Evolutionary conservation across 768 basidiomycete species (phyloP), one percentile per base, ranked within the genome.

Genomic region (Leccinellum rugosiceps): DNA sequence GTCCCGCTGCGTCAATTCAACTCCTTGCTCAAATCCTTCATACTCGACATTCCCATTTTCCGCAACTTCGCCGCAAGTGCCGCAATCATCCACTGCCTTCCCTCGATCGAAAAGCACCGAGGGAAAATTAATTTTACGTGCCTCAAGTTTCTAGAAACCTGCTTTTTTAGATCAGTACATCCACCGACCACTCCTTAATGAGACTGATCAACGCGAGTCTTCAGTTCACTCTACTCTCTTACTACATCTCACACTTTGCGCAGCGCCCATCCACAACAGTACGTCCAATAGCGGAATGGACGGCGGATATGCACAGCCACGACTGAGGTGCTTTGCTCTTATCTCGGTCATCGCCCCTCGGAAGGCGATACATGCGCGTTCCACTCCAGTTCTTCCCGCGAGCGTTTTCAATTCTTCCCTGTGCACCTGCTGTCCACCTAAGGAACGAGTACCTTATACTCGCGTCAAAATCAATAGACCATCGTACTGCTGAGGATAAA

Each of bases 321-420:
- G 10, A 10, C 19, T 34, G 17, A 41, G 41, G 41, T 23, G 51
- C n/a, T 5, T 48, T n/a, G 2, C 32, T 51, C 63, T 68, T 67
- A 63, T 67, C 58, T 68, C 55, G 57, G 59, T 55, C 65, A 48
- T 67, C 60, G 56, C 60, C 63, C 57, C 32, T 11, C 31, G 10
- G 30, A 28, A 15, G 48, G 32, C 26, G 15, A 3, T 46, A 46
- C 45, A n/a, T 46, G 25, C 25, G 11, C 25, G 25, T 17, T 13
- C 14, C 25, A 45, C 13, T 21, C 48, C 47, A 30, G 15, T 30
- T 34, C 60, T 26, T 66, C 66, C 67, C 66, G 66, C 66, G 66
- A 67, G n/a, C 9, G 46, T 63, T 52, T 51, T 19, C 51, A 21
- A 34, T 9, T 35, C 5, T 41, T 58, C 19, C 46, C 17, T 23